Evolutionary conservation across 176 grass and related monocot species (phyloP), one percentile per base, ranked within the genome.

Genomic region (Raddia distichophylla): DNA sequence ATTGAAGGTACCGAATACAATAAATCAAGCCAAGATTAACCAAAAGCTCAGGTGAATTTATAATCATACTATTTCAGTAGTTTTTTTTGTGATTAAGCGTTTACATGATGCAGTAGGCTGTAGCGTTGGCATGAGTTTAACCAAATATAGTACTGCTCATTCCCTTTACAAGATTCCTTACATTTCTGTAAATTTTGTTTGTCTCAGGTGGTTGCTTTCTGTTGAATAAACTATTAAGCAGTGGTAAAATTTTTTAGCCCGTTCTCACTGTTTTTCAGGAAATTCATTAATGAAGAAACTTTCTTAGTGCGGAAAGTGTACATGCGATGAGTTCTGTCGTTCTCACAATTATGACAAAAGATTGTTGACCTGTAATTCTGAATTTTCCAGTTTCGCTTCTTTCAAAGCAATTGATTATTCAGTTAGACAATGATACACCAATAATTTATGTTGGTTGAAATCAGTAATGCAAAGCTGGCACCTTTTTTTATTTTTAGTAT

Each of bases 281-380:
- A 49, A 32, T 67, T 76, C 37, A 68, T 84, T 67, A 37, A 69
- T 20, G 33, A 54, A 48, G 69, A 78, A 82, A 48, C 18, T 74
- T 78, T 71, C 22, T 68, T 53, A 68, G 34, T 27, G 47, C 63
- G 33, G 66, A 78, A 86, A 90, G 46, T 89, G 78, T 89, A 86
- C 53, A 90, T 86, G 59, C 11, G 19, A 82, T 86, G 83, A 73
- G 79, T 70, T 76, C 33, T 84, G 14, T 71, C 71, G 42, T 72
- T 64, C 27, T 77, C 35, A 67, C 19, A 73, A 40, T 67, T 85
- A 27, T 82, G 77, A 43, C 42, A 43, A 81, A 76, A 73, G 42
- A 60, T 59, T 65, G 56, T 14, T 65, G 42, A 65, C 2, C 57
- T 46, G 59, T 82, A 82, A 56, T 64, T 75, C 22, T 55, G 18